phyloP scores from a whole-genome alignment of 2,329 filamentous ascomycete genomes.

The Fusarium kyushuense region DNA sequence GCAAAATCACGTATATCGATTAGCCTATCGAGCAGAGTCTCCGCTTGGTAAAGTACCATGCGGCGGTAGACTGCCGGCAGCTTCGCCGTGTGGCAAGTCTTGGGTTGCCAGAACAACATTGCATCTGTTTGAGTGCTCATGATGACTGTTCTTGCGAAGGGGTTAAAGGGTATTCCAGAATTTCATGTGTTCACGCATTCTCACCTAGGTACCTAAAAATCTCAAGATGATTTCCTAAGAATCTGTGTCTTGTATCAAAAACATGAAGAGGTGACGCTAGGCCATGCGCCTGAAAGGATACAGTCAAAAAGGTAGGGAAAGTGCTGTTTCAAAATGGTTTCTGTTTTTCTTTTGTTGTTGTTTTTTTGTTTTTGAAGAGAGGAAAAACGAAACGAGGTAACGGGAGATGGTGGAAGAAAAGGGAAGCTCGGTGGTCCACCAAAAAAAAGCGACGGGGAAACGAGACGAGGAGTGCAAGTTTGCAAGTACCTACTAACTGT shows the following conservation, averaged over 20 bases:
- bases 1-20: neutral
- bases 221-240: neutral
- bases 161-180: neutral
- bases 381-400: neutral
- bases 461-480: neutral
- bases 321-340: neutral
- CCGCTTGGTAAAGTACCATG: fast-evolving
- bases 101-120: slow-evolving; percentile 2
- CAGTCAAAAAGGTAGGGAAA: slow-evolving; percentile 14
- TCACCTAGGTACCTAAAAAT: neutral
- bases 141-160: neutral
- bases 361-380: too few species aligned
- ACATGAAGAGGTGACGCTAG: neutral
- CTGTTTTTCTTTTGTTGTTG: neutral
- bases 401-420: neutral
- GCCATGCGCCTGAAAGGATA: neutral
- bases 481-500: neutral
- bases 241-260: neutral
- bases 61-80: neutral
- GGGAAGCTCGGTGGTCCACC: neutral
- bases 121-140: neutral
- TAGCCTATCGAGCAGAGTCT: neutral
- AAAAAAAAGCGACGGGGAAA: neutral
- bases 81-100: slow-evolving; percentile 19
- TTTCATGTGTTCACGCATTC: neutral